Evolutionary conservation across 495 filamentous ascomycete species (phyloP), one percentile per base, ranked within the genome.

Genomic region (Rusavskia elegans): DNA sequence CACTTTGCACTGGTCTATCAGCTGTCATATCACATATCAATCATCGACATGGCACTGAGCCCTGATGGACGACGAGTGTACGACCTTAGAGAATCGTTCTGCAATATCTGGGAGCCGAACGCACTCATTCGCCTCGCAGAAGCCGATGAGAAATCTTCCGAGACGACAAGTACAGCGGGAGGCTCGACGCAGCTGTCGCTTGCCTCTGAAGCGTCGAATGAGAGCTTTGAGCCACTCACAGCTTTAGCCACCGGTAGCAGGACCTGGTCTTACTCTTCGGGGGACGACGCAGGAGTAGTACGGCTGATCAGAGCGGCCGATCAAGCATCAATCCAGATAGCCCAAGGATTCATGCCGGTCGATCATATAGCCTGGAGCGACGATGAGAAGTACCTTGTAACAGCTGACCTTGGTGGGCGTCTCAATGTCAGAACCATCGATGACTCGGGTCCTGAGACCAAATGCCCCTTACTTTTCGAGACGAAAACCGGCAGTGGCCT

Each of bases 51-150:
- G 17, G 38, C 45, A 3, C 53, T 62, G 20, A 60, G 59, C 40
- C 51, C 59, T 5, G 55, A 60, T 51, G 41, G 54, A 35, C 48
- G 35, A 20, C 59, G 59, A 16, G 50, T 62, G 9, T 62, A 57
- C 29, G 59, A 62, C 44, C 39, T 60, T 4, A 2, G 57, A 30
- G 59, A 59, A 3, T 52, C 56, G 23, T 53, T 29, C 16, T 35
- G 51, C 52, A 62, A 62, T 46, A 48, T 52, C 6, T 60, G 59
- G 59, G 59, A 60, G 50, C 59, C 59, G 1, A 60, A 62, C 38
- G 23, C 36, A 35, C 51, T 62, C 5, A 42, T 60, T n/a, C 54
- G 59, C 9, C 19, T 45, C 5, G 40, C 45, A 9, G 54, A 59
- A 30, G 35, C 25, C 1, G 50, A 44, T 35, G 55, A 57, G 16